Base-by-base conservation (phyloP, 768 basidiomycete species). In the Grammothele lineata region DNA sequence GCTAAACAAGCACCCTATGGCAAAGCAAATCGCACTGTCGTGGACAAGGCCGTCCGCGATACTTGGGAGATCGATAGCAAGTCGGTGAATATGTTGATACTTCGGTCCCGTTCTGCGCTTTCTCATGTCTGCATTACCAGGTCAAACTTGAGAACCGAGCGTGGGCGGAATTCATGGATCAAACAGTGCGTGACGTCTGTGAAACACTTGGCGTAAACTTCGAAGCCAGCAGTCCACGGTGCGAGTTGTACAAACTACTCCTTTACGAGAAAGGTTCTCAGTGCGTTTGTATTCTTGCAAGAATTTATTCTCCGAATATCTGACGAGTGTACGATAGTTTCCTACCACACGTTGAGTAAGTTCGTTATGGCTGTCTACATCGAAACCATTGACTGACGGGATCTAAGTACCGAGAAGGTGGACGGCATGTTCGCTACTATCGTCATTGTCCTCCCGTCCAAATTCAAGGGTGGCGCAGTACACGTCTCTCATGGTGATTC, bases 371-470 rank as follows among this genome's bases (percentile, higher is more conserved):
- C 14, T 30, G 27, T 30, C 27, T 30, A 14, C n/a, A n/a, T n/a
- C n/a, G n/a, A n/a, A n/a, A n/a, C n/a, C 27, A 7, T 14, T 30
- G 27, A 30, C 7, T 30, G 27, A 30, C 14, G 14, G 27, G 7
- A 7, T 7, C 14, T 7, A 37, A 76, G 75, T 45, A 76, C 74
- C 2, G 72, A 72, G 43, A 75, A 76, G 54, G 62, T 63, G 1
- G 48, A 66, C 23, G 74, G 71, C 1, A 77, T 76, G 73, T 77
- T 80, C 49, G 77, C 77, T 9, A 75, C 77, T 0, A 58, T 76
- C 19, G 62, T 77, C 37, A 58, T 79, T 22, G 53, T 76, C 5
- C 66, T 78, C 3, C 76, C 76, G 4, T 76, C 76, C 0, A 51
- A 41, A 6, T 76, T 72, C 51, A 64, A 63, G 1, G 77, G 77